phyloP scores from a whole-genome alignment of 768 basidiomycete genomes.

The Boletus edulis region DNA sequence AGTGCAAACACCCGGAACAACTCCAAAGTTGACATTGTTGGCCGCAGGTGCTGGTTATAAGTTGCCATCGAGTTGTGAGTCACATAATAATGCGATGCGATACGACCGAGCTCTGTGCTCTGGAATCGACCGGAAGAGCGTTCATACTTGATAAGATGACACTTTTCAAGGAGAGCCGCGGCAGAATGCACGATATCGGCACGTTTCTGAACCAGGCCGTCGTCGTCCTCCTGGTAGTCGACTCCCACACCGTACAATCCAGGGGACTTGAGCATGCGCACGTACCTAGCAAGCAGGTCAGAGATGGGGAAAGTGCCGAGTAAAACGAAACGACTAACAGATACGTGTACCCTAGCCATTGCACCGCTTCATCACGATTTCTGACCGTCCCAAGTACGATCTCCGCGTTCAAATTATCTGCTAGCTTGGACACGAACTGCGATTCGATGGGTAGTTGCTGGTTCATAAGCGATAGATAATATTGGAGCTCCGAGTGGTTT shows the following conservation, averaged over 20 bases:
- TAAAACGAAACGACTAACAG: slow-evolving; percentile 49
- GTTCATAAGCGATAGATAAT: slow-evolving; percentile 92
- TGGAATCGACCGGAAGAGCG: slow-evolving; percentile 3
- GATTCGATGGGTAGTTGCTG: slow-evolving; percentile 97
- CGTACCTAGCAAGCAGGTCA: slow-evolving; percentile 55
- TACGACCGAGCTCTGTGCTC: slow-evolving; percentile 3
- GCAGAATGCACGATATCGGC: slow-evolving; percentile 94
- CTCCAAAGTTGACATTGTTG: slow-evolving; percentile 86
- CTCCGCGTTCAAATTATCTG: slow-evolving; percentile 96
- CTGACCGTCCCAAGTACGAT: slow-evolving; percentile 93
- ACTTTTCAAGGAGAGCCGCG: slow-evolving; percentile 91
- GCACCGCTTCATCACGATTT: slow-evolving; percentile 95
- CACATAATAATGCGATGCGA: slow-evolving; percentile 5
- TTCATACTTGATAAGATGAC: slow-evolving; percentile 83
- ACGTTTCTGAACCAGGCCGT: slow-evolving; percentile 83
- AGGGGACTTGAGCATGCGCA: slow-evolving; percentile 91
- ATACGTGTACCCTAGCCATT: slow-evolving; percentile 96
- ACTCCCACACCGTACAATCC: slow-evolving; percentile 83
- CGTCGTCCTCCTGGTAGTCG: slow-evolving; percentile 89
- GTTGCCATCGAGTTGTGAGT: slow-evolving; percentile 94
- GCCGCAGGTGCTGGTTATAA: slow-evolving; percentile 90
- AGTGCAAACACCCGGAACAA: slow-evolving; percentile 32
- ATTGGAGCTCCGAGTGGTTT: slow-evolving; percentile 94
- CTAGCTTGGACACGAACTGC: slow-evolving; percentile 88
- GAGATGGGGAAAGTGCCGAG: neutral